phyloP scores from a whole-genome alignment of 495 filamentous ascomycete species.

The Penicillium parvum region DNA sequence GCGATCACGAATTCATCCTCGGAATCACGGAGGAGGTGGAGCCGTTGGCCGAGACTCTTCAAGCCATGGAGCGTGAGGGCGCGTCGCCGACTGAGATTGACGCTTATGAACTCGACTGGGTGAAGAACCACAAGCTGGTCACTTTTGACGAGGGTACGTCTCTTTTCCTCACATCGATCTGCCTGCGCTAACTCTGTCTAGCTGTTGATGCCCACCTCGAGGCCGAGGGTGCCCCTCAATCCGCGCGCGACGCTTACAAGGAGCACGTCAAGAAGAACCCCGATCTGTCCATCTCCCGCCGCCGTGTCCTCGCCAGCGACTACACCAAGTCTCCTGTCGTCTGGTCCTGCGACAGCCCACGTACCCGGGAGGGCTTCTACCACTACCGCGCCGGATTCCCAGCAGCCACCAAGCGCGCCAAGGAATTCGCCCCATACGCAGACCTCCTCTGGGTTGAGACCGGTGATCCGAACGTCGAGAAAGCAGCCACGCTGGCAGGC shows the following conservation, averaged over 20 bases:
- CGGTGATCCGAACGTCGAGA: slow-evolving; percentile 74
- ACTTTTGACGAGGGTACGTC: slow-evolving; percentile 80
- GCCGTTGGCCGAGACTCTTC: slow-evolving; percentile 83
- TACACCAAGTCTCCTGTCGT: slow-evolving; percentile 62
- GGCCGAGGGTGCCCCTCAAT: slow-evolving; percentile 52
- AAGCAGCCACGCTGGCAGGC: slow-evolving; percentile 67
- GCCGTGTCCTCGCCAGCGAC: slow-evolving; percentile 63
- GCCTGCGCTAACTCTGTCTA: slow-evolving; percentile 23
- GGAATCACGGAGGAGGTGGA: slow-evolving; percentile 70
- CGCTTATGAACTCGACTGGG: slow-evolving; percentile 80
- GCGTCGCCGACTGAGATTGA: slow-evolving; percentile 78
- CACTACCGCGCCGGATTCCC: slow-evolving; percentile 86
- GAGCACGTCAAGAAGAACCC: slow-evolving; percentile 53
- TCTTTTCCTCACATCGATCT: background rate
- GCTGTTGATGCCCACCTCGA: slow-evolving; percentile 72
- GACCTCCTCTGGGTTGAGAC: slow-evolving; percentile 98
- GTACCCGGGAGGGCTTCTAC: slow-evolving; percentile 93
- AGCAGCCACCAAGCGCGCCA: slow-evolving; percentile 88
- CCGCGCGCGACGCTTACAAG: slow-evolving; percentile 63
- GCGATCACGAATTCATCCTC: slow-evolving; percentile 95
- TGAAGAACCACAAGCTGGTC: slow-evolving; percentile 77
- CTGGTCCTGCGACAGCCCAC: slow-evolving; percentile 89
- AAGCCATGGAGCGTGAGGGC: slow-evolving; percentile 78
- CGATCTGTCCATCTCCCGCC: slow-evolving; percentile 70
- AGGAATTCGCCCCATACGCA: slow-evolving; percentile 85